Evolutionary conservation across 2,329 filamentous ascomycete genomes (phyloP), one percentile per base, ranked within the genome.

Genomic region (Xylaria polymorpha): DNA sequence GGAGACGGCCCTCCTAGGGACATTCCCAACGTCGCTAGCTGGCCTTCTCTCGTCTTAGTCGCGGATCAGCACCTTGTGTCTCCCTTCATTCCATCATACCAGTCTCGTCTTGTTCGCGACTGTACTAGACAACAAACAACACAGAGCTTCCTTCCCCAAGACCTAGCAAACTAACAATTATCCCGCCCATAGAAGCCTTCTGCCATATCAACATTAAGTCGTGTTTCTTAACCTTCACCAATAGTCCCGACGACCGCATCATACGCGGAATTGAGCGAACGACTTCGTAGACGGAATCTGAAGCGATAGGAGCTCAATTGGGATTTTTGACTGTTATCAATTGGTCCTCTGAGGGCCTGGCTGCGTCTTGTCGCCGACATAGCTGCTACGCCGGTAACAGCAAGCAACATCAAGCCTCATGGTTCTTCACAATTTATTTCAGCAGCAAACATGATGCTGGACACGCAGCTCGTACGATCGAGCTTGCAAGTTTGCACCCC

Each of bases 401-500:
- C 72, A 72, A 70, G 61, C 63, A 48, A 50, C 44, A 62, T 57
- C 35, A 59, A 70, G 66, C 72, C 78, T 74, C 79, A 84, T 83
- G 82, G 78, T 81, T 78, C 71, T 75, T 77, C 72, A 77, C 76
- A 72, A 67, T 65, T 53, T 55, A 65, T 56, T 59, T 69, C 68
- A 76, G 73, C 80, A 81, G 81, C 82, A 81, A 82, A 79, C 80
- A 83, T 81, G 75, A 84, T 83, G 83, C 81, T 83, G 79, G 82
- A 80, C 73, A 80, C 83, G 74, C 80, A 84, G 74, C 77, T 82
- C 66, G 81, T 83, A 79, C 84, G 87, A 80, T 83, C 86, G 78
- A 90, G 87, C 82, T 83, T 88, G 62, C 85, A 88, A 77, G 87
- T 90, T 90, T 81, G 88, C 88, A 77, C 88, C 88, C 88, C 67